Evolutionary conservation across 1,139 yeast genomes (phyloP), one percentile per base, ranked within the genome.

Genomic region (Pichia sp.): DNA sequence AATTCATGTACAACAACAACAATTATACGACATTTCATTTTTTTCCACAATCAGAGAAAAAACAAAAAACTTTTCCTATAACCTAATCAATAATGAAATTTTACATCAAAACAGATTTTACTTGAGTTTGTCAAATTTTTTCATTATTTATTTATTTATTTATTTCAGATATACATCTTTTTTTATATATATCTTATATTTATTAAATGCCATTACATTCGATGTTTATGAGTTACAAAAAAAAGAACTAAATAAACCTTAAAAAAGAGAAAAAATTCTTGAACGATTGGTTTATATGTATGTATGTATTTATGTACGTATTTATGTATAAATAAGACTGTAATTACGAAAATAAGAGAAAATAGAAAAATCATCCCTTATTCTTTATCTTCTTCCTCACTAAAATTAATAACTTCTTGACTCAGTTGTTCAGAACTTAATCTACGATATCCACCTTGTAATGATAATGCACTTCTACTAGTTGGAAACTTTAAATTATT

Each of bases 321-420:
- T n/a, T n/a, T n/a, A n/a, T n/a, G n/a, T n/a, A n/a, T n/a, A n/a
- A n/a, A n/a, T n/a, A n/a, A n/a, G n/a, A n/a, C n/a, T n/a, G n/a
- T n/a, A n/a, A n/a, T n/a, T n/a, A n/a, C n/a, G n/a, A n/a, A n/a
- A n/a, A n/a, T n/a, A n/a, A n/a, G n/a, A n/a, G n/a, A n/a, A n/a
- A n/a, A n/a, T n/a, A n/a, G n/a, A n/a, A n/a, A n/a, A n/a, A n/a
- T n/a, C n/a, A n/a, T n/a, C n/a, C 22, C 22, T 25, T 4, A 1
- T 26, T 10, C 25, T 4, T 33, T 39, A 32, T 27, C 27, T 6
- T 43, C 46, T 16, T 51, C 54, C 38, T 55, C 57, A 39, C 56
- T 54, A 20, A 55, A 48, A 41, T 53, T 50, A 29, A 55, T 36
- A 24, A 53, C 52, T 31, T 55, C 57, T 34, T 55, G 53, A 10